Conservation (phyloP, 2,329 filamentous ascomycete genomes). For the Trichoderma polysporum region DNA sequence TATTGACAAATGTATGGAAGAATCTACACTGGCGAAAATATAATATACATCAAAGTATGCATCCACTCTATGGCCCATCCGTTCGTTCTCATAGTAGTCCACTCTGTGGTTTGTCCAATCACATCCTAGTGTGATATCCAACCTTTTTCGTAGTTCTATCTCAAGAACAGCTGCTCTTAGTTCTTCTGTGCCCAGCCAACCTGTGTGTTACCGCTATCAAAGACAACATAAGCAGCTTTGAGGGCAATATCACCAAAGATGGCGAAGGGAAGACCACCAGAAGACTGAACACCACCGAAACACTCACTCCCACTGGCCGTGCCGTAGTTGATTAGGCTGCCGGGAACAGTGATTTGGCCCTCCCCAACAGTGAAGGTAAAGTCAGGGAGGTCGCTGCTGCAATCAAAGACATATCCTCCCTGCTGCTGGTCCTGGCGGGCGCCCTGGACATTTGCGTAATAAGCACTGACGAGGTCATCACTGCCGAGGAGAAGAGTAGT, state of each 20-base stretch:
- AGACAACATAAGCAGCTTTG: constrained; percentile 59
- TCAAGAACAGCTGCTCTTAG: background rate
- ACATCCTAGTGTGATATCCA: background rate
- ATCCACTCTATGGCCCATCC: background rate
- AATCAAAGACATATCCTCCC: constrained; percentile 48
- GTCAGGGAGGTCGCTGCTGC: constrained; percentile 45
- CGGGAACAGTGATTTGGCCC: constrained; percentile 55
- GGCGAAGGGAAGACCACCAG: constrained; percentile 44
- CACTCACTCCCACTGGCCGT: constrained; percentile 49
- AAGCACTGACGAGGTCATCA: constrained; percentile 47
- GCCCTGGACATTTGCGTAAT: constrained; percentile 46
- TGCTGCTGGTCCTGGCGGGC: constrained; percentile 35
- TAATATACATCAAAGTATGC: background rate
- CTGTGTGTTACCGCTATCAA: constrained; percentile 53
- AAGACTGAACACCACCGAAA: constrained; percentile 66
- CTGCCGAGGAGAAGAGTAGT: constrained; percentile 63
- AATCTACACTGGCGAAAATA: background rate
- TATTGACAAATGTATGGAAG: background rate
- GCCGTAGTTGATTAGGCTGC: constrained; percentile 53
- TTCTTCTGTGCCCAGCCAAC: constrained; percentile 38
- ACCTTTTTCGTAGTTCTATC: background rate
- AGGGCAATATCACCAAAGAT: constrained; percentile 63
- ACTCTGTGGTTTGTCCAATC: background rate
- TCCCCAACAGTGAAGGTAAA: constrained; percentile 56
- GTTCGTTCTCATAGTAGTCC: background rate